A percentile compares a stretch with the other conserved stretches of the same genome.
Evolutionary conservation across 495 filamentous ascomycete genomes (phyloP).

Genomic region (Schizothecium vesticola): DNA sequence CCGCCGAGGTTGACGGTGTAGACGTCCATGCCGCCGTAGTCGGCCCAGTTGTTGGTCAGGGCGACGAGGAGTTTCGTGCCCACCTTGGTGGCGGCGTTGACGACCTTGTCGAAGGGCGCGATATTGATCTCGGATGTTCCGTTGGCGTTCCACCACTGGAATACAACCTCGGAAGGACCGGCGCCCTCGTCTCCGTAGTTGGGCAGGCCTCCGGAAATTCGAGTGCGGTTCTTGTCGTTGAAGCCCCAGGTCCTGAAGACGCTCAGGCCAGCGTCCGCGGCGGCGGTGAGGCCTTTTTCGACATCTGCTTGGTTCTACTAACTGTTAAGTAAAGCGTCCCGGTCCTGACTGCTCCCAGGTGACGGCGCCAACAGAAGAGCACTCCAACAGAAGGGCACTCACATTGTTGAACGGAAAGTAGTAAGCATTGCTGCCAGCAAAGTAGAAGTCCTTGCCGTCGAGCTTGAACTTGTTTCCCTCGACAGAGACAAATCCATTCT

Average conservation of each 20-base stretch:
- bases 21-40: conserved; percentile 47
- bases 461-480: conserved; percentile 56
- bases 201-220: conserved; percentile 31
- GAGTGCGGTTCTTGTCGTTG: conserved; percentile 53
- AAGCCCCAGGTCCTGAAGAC: conserved; percentile 64
- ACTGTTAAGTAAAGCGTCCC: too few species aligned
- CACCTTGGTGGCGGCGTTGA: conserved; percentile 49
- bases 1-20: conserved; percentile 37
- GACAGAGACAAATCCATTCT: conserved; percentile 43
- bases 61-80: conserved; percentile 56
- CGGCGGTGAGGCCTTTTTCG: conserved; percentile 52
- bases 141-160: conserved; percentile 35
- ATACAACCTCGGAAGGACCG: conserved; percentile 46
- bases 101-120: conserved; percentile 60
- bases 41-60: conserved; percentile 51
- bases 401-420: conserved; percentile 58
- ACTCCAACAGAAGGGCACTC: too few species aligned
- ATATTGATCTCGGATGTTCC: conserved; percentile 51
- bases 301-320: conserved; percentile 54
- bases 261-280: conserved; percentile 52
- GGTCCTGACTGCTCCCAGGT: not conserved
- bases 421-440: conserved; percentile 67
- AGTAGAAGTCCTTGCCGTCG: conserved; percentile 58
- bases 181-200: conserved; percentile 46
- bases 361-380: not conserved